A percentile compares a stretch with the other conserved stretches of the same genome.
phyloP scores from a whole-genome alignment of 331 rosid species.

The Cydonia oblonga region DNA sequence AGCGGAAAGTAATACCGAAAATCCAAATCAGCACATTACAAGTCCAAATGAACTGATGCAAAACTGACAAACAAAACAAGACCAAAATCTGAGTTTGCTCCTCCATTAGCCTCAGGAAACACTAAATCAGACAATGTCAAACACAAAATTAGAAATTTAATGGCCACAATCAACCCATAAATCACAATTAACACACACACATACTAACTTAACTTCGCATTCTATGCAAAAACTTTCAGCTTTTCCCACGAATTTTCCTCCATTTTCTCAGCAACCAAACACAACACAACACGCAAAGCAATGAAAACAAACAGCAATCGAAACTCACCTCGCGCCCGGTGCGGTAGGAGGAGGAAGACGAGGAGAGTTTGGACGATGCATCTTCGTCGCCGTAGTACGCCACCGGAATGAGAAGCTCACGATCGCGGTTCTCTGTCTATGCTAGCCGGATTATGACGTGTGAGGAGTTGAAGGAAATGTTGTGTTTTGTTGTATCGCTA shows the following conservation, averaged over 20 bases:
- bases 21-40: not conserved
- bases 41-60: not conserved
- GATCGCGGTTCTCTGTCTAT: constrained; percentile 81
- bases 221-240: not conserved
- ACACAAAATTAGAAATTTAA: not conserved
- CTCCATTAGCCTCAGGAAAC: not conserved
- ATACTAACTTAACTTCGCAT: not conserved
- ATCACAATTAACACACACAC: not conserved
- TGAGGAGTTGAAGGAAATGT: not conserved
- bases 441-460: constrained; percentile 29
- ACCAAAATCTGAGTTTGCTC: not conserved
- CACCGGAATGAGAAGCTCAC: constrained; percentile 93
- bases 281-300: not conserved
- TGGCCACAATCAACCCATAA: not conserved
- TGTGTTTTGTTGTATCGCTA: not conserved
- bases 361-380: constrained; percentile 52
- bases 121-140: not conserved
- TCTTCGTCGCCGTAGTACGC: constrained; percentile 35
- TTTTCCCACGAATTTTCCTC: not conserved
- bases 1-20: not conserved
- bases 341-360: constrained; percentile 45
- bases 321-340: constrained; percentile 78
- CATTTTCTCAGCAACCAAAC: not conserved
- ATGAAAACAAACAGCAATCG: not conserved
- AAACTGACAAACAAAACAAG: not conserved